A percentile compares a stretch with the other conserved stretches of the same genome.
Conservation (phyloP, 805 yeast genomes). For the Ogataea haglerorum region DNA sequence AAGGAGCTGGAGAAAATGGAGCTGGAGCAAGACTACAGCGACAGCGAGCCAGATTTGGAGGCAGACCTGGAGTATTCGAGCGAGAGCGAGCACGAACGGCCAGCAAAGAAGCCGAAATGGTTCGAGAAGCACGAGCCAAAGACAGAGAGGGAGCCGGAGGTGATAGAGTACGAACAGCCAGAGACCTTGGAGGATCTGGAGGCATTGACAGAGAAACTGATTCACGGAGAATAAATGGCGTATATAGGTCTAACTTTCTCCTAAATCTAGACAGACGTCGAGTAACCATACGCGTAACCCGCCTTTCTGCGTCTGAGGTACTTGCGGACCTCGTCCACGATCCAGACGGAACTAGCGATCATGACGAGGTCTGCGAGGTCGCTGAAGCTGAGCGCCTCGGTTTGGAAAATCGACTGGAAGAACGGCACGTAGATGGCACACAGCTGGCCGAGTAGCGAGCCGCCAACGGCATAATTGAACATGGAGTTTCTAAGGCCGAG, state of each 20-base stretch:
- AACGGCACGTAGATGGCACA: conserved; percentile 93
- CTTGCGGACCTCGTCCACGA: conserved; percentile 82
- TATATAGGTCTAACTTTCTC: neutral
- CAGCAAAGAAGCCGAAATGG: conserved; percentile 45
- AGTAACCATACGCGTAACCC: conserved; percentile 25
- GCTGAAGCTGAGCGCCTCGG: conserved; percentile 75
- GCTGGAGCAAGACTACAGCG: conserved; percentile 27
- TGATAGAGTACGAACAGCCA: conserved; percentile 81
- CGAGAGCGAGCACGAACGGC: conserved; percentile 33
- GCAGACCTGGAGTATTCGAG: conserved; percentile 28
- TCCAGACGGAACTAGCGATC: conserved; percentile 76
- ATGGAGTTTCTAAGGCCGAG: conserved; percentile 79
- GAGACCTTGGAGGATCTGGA: conserved; percentile 92
- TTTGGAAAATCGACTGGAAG: conserved; percentile 88
- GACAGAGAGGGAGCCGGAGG: conserved; percentile 28
- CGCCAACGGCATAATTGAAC: conserved; percentile 91
- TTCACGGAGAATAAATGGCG: conserved; percentile 22
- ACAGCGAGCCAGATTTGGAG: conserved; percentile 27
- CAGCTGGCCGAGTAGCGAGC: conserved; percentile 84
- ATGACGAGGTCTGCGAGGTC: conserved; percentile 64
- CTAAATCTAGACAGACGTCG: conserved; percentile 25
- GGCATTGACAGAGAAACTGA: conserved; percentile 64
- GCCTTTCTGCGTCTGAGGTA: conserved; percentile 29
- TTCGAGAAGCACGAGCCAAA: conserved; percentile 39
- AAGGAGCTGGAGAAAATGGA: conserved; percentile 67